Percentiles rank a stretch among this genome's conserved stretches.
These are phyloP conservation scores for Heimioporus retisporus DNA, from an alignment of 1,284 basidiomycete species.

Conservation along the genomic window DNA sequence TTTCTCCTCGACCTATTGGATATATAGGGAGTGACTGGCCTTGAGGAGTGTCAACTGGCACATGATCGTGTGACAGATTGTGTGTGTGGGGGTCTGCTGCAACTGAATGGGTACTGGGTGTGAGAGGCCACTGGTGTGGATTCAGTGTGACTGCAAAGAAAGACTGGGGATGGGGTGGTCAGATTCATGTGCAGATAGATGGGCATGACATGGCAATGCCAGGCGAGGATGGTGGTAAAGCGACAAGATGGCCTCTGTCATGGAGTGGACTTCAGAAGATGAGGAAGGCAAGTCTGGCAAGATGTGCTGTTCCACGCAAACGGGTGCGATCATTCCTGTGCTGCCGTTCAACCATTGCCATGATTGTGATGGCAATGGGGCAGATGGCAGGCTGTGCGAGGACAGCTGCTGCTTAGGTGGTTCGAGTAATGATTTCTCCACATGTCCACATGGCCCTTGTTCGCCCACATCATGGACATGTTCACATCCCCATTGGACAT, in stretches of 20 bases:
- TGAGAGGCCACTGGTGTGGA: too few species aligned
- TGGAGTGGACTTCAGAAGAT: slow-evolving; percentile 19
- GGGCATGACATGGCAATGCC: slow-evolving; percentile 1
- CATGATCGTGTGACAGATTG: slow-evolving; percentile 97
- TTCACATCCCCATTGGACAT: slow-evolving; percentile 15
- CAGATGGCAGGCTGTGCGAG: slow-evolving; percentile 3
- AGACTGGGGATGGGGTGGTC: slow-evolving; percentile 17
- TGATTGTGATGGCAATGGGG: slow-evolving; percentile 1
- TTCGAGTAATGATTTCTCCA: not conserved
- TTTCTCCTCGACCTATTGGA: slow-evolving; percentile 95
- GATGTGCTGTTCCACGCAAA: slow-evolving; percentile 5
- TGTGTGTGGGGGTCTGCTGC: slow-evolving; percentile 21
- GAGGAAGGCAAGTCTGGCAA: too few species aligned
- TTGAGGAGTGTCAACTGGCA: slow-evolving; percentile 91
- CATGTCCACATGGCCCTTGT: slow-evolving; percentile 7
- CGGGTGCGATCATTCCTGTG: too few species aligned
- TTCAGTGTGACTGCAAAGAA: slow-evolving; percentile 4
- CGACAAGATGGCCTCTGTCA: slow-evolving; percentile 35
- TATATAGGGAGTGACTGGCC: slow-evolving; percentile 88
- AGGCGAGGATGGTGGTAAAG: slow-evolving; percentile 20
- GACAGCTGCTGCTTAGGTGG: not conserved
- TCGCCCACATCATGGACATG: slow-evolving; percentile 14
- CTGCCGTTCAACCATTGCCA: too few species aligned
- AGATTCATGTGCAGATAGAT: slow-evolving; percentile 13
- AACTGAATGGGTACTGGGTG: not conserved